A percentile compares a stretch with the other conserved stretches of the same genome.
phyloP scores from a whole-genome alignment of 306 rosid genomes.

The Elaeagnus macrophylla region DNA sequence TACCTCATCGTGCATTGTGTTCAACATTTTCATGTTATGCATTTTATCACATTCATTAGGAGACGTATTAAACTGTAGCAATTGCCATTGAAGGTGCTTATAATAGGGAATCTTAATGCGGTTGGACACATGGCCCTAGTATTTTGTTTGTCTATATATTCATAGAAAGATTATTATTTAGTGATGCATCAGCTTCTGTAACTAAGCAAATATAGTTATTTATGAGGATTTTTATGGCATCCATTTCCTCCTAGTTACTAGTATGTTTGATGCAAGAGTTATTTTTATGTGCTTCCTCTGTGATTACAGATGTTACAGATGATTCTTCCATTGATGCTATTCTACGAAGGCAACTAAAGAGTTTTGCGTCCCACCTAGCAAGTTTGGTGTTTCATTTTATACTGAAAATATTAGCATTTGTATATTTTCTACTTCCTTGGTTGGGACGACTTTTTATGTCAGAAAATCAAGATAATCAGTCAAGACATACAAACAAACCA shows the following conservation, averaged over 20 bases:
- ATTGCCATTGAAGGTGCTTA: too few relatives aligned
- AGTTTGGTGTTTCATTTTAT: conserved; percentile 32
- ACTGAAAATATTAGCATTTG: conserved; percentile 45
- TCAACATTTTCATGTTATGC: too few relatives aligned
- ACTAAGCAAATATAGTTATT: too few relatives aligned
- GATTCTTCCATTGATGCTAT: conserved; percentile 25
- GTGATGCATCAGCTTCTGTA: too few relatives aligned
- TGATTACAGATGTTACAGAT: conserved; percentile 36
- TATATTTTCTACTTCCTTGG: conserved; percentile 42
- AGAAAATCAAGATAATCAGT: conserved; percentile 21
- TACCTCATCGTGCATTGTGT: too few relatives aligned
- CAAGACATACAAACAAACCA: conserved; percentile 18
- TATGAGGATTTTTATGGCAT: too few relatives aligned
- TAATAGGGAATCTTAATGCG: too few relatives aligned
- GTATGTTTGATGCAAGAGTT: background rate
- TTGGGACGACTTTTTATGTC: conserved; percentile 31
- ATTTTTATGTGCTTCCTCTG: conserved; percentile 16
- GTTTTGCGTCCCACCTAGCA: conserved; percentile 33
- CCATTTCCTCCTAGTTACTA: background rate
- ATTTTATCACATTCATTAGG: too few relatives aligned
- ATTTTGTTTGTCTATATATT: too few relatives aligned
- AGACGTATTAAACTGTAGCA: too few relatives aligned
- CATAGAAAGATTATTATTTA: too few relatives aligned
- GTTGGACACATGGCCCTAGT: too few relatives aligned
- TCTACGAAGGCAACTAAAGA: conserved; percentile 36